Base-by-base conservation (phyloP, 116 monocot species). In the Iris pallida region DNA sequence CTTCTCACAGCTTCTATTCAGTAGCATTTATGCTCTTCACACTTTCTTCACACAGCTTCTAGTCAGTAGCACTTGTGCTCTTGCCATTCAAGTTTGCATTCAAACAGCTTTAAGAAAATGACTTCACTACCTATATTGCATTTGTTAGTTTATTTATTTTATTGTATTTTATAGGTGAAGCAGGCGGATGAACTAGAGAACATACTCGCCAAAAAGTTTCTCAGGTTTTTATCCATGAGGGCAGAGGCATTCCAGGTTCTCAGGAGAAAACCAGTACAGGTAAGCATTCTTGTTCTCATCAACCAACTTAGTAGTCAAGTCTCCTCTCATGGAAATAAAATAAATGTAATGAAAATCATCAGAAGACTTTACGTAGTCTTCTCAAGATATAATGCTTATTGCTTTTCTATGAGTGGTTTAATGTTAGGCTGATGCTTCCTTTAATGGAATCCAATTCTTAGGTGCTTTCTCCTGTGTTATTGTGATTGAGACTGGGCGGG, bases 211-310 rank as follows among this genome's bases (percentile, higher is more conserved):
- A 98, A 92, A 64, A 98, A 92, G 56, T 98, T 98, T 42, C 97
- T 92, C 75, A 79, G 97, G 66, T 98, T 98, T 83, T 85, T 98
- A 63, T 98, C 97, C 14, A 98, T 98, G 97, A 92, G 93, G 52
- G 97, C 97, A 41, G 97, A 98, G 59, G 93, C 97, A 80, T 98
- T 98, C 72, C 97, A 92, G 70, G 93, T 98, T 71, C 71, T 98
- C 72, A 81, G 97, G 57, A 89, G 97, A 85, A 98, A 90, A 64
- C 93, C 93, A 49, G 93, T 98, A 16, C 93, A 92, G 96, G 92
- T 92, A 71, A 30, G 30, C 30, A 30, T 3, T 30, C 30, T 30
- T 30, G 30, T 30, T 30, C 30, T 30, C 30, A 30, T 30, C 30
- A 30, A 30, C 30, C 30, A 30, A 30, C 30, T 30, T 30, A 30